phyloP scores from a whole-genome alignment of 176 grass and related monocot species.

The Lolium multiflorum region DNA sequence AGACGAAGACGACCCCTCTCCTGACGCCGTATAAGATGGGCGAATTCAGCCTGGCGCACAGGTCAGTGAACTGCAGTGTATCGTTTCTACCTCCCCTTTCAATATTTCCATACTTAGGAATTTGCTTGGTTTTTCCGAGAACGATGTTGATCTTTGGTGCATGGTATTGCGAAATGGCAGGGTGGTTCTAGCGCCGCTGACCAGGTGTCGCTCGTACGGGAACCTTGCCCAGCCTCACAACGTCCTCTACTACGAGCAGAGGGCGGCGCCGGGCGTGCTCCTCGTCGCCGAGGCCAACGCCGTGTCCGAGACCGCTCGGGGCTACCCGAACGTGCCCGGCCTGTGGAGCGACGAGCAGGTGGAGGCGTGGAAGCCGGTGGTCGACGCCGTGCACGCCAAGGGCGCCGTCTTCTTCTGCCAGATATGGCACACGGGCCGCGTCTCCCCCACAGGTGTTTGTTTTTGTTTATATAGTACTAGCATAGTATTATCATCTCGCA shows the following conservation, averaged over 20 bases:
- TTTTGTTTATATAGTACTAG: too few species aligned
- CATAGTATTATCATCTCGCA: neutral
- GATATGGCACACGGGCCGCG: constrained; percentile 5
- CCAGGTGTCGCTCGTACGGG: neutral
- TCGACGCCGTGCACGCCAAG: constrained; percentile 2
- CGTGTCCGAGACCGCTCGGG: neutral
- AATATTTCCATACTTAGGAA: too few species aligned
- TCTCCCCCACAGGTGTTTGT: neutral
- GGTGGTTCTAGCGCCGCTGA: neutral
- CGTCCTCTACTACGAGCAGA: neutral
- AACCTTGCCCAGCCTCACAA: neutral
- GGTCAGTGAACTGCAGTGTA: neutral
- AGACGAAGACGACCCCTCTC: neutral
- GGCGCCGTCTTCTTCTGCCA: neutral
- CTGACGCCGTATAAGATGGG: neutral
- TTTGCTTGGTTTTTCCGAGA: too few species aligned
- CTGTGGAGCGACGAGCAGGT: neutral
- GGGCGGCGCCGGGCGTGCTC: neutral
- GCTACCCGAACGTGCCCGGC: neutral
- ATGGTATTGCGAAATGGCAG: neutral
- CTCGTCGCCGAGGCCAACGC: neutral
- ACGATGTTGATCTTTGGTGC: too few species aligned
- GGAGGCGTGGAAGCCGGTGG: neutral
- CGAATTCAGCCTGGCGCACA: neutral
- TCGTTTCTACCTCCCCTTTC: neutral